phyloP scores from a whole-genome alignment of 768 basidiomycete species.

The Podaxis sp. region DNA sequence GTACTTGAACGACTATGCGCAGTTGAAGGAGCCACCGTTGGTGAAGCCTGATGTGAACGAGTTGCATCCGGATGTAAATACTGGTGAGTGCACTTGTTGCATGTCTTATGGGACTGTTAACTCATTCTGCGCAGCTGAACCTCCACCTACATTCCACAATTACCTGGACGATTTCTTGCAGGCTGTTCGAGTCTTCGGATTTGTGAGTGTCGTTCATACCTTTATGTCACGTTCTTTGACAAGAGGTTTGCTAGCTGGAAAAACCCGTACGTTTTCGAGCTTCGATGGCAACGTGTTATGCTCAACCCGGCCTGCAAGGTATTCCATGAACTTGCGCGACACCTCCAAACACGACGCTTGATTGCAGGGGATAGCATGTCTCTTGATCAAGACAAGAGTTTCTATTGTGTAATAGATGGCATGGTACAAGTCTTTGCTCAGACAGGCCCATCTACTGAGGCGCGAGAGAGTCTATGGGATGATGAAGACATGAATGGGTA shows the following conservation, averaged over 20 bases:
- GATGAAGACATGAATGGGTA: constrained; percentile 93
- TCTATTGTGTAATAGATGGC: constrained; percentile 99
- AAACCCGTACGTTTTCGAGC: constrained; percentile 69
- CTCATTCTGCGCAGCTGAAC: constrained; percentile 33
- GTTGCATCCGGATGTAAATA: constrained; percentile 90
- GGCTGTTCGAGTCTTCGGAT: constrained; percentile 96
- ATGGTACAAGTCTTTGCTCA: constrained; percentile 90
- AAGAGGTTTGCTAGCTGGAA: constrained; percentile 50
- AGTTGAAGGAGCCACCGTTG: constrained; percentile 79
- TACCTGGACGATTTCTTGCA: constrained; percentile 97
- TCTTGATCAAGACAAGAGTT: constrained; percentile 88
- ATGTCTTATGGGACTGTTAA: neutral
- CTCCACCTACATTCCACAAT: constrained; percentile 84
- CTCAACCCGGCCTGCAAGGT: constrained; percentile 46
- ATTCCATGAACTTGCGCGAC: constrained; percentile 95
- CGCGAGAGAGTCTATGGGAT: constrained; percentile 64
- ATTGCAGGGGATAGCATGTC: constrained; percentile 95
- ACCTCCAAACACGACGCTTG: constrained; percentile 92
- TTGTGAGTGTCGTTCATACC: constrained; percentile 45
- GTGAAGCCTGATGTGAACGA: constrained; percentile 83
- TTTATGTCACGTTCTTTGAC: constrained; percentile 10
- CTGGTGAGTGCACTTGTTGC: constrained; percentile 32
- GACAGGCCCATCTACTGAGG: constrained; percentile 51
- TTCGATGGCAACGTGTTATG: neutral
- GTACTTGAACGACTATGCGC: constrained; percentile 73